Evolutionary conservation across 1,284 basidiomycete species (phyloP), one percentile per base, ranked within the genome.

Genomic region (Earliella scabrosa): DNA sequence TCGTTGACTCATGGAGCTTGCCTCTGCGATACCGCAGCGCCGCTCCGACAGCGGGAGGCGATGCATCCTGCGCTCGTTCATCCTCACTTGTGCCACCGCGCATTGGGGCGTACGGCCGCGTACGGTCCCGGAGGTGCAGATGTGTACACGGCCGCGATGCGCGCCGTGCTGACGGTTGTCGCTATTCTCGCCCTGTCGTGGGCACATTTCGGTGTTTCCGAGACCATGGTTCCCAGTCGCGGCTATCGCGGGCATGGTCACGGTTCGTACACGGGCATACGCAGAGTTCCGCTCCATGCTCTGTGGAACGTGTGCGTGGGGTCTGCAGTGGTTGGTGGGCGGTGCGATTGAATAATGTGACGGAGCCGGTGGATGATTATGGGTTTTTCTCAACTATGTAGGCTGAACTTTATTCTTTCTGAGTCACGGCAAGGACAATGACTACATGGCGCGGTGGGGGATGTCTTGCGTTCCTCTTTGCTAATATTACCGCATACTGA

Each of bases 111-210:
- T n/a, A n/a, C n/a, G n/a, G n/a, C n/a, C n/a, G n/a, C 21, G n/a
- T 31, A 41, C 35, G 38, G 41, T 61, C 56, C n/a, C 59, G 55
- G 55, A 53, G 44, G 49, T 40, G 38, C 34, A 31, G 31, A 9
- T 20, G 5, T 20, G 27, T 49, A 16, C 27, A 27, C 43, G 16
- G 23, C 29, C 51, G 44, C 51, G 20, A 46, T 31, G 11, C 21
- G n/a, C 16, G 11, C 9, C 38, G 16, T n/a, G 18, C 31, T 21
- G n/a, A 21, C 7, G 18, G 34, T 18, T 38, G 16, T 20, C 18
- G 18, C 36, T n/a, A 18, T 10, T 14, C 31, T n/a, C n/a, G n/a
- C n/a, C n/a, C n/a, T n/a, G 9, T 36, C 29, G 48, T 31, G 38
- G 48, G 36, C 29, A 18, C 27, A 27, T 13, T 18, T 18, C 34